Base-by-base conservation (phyloP, 805 yeast species). In the Wickerhamomyces hampshirensis region DNA sequence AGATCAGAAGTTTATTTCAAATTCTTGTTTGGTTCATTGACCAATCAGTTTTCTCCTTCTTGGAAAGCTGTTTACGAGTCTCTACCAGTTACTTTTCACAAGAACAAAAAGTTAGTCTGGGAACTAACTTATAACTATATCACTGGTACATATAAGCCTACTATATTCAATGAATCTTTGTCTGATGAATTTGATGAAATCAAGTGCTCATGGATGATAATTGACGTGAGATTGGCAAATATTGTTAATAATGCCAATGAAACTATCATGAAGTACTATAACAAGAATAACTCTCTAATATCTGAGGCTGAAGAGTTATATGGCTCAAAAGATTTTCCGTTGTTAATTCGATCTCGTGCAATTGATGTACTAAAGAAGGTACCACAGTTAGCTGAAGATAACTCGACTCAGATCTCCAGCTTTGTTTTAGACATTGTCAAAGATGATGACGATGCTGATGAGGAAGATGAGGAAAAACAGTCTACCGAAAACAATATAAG, bases 11-110 rank as follows among this genome's bases (percentile, higher is more conserved):
- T 69, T 12, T 66, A 74, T 23, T 63, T 73, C 26, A 67, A 65
- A 16, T 77, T 69, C 48, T 37, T 77, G 26, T 71, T 83, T 46
- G 98, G 98, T 23, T 68, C 84, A 41, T 60, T 89, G 29, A 68
- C 86, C 4, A 78, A 79, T 23, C 73, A 75, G 39, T 87, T 91
- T 48, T 83, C 86, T 38, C 98, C 98, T 1, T 70, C 83, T 11
- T 88, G 96, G 95, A 71, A 75, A 14, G 87, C 83, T 5, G 83
- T 84, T 2, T 62, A 69, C 36, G 91, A 81, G 42, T 69, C 73
- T 4, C 51, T 85, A 5, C 74, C 79, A 1, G 51, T 58, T 4
- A 57, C 81, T 8, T 58, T 66, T 11, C 62, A 55, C 13, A 68
- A 66, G 43, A 54, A 63, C 34, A 65, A 69, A 13, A 59, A 57